phyloP scores from a whole-genome alignment of 73 alveolate genomes.

The Durusdinium trenchii region DNA sequence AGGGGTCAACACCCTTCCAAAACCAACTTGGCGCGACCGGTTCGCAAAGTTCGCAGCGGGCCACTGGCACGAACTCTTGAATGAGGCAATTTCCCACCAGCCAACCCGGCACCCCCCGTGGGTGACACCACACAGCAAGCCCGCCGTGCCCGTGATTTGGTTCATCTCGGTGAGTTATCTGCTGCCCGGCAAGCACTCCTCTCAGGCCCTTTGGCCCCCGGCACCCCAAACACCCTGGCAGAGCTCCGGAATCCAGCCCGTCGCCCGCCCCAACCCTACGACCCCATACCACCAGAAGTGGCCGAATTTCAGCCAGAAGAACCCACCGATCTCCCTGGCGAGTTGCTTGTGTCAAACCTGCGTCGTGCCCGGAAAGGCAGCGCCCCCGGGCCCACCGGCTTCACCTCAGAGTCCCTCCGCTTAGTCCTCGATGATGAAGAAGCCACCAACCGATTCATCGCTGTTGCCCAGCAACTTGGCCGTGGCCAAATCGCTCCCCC shows the following conservation, averaged over 20 bases:
- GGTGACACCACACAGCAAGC: neutral
- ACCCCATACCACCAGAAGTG: neutral
- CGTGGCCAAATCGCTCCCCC: neutral
- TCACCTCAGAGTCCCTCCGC: neutral
- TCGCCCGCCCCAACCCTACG: neutral
- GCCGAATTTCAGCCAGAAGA: neutral
- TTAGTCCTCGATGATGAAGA: neutral
- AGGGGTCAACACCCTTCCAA: neutral
- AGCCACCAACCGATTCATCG: neutral
- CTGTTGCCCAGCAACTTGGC: neutral
- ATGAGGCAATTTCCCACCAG: neutral
- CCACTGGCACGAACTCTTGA: neutral
- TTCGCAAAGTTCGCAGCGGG: neutral
- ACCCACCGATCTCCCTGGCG: neutral
- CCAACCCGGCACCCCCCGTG: neutral
- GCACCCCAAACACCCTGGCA: neutral
- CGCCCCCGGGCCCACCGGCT: neutral
- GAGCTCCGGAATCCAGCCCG: neutral
- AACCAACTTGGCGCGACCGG: neutral
- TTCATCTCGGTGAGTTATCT: neutral
- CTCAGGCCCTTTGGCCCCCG: neutral
- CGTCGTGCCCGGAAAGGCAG: neutral
- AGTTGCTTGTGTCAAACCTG: neutral
- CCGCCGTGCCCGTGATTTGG: neutral
- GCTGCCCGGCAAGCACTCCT: neutral